These are phyloP conservation scores for Alternaria gaisen DNA, from an alignment of 2,329 filamentous ascomycete genomes.

Conservation along the genomic window DNA sequence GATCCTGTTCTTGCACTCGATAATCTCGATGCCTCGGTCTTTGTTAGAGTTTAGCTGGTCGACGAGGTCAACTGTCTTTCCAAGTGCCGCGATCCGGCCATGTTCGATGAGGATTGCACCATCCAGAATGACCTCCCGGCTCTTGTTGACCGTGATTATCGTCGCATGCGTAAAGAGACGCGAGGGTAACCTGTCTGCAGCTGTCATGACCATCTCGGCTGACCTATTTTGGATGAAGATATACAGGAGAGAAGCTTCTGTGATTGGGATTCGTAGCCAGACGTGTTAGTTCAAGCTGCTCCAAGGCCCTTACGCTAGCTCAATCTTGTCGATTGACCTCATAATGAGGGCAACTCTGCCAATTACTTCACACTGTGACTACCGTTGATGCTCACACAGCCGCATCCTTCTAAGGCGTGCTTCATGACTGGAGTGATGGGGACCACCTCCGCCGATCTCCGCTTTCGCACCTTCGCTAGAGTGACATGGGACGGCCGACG, in stretches of 20 bases:
- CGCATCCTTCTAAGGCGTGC: neutral
- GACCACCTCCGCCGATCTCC: neutral
- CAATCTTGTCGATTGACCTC: neutral
- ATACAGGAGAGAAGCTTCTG: neutral
- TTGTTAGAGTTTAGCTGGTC: neutral
- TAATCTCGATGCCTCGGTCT: conserved; percentile 12
- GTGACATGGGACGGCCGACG: conserved; percentile 15
- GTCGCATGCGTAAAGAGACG: conserved; percentile 60
- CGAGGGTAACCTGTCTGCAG: neutral
- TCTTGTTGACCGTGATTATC: conserved; percentile 61
- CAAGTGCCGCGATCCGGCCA: conserved; percentile 55
- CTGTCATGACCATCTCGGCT: neutral
- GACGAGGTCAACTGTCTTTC: conserved; percentile 50
- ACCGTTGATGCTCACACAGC: neutral
- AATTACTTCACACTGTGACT: neutral
- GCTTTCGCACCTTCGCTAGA: conserved; percentile 2
- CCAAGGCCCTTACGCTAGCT: neutral
- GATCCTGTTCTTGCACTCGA: conserved; percentile 44
- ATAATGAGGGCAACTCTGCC: neutral
- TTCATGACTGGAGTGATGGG: neutral
- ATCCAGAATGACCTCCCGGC: conserved; percentile 57
- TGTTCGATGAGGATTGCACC: conserved; percentile 57
- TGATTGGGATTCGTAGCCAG: neutral
- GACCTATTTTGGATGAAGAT: neutral
- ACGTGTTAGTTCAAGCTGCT: neutral